A percentile compares a stretch with the other conserved stretches of the same genome.
Evolutionary conservation across 805 yeast species (phyloP).

Genomic region (Pichia rugopelliculosa): DNA sequence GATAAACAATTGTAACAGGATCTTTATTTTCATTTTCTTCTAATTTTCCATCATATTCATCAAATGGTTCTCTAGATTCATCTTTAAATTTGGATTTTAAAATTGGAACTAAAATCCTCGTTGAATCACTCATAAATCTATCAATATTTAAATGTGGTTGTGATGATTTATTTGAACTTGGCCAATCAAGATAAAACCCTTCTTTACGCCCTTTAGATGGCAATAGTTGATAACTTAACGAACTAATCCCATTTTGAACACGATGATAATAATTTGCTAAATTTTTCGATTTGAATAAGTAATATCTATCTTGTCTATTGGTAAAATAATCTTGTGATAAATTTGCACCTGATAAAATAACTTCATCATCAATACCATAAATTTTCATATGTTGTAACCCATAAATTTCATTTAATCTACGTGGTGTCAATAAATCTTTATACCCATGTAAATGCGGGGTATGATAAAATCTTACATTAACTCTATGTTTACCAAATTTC

Average conservation of each 20-base stretch:
- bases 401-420: constrained; percentile 79
- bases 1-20: constrained; percentile 65
- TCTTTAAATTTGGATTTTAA: constrained; percentile 36
- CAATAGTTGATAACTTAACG: constrained; percentile 60
- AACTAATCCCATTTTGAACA: constrained; percentile 62
- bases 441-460: constrained; percentile 80
- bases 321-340: constrained; percentile 88
- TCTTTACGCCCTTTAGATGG: constrained; percentile 31
- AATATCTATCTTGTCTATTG: constrained; percentile 90
- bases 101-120: constrained; percentile 50
- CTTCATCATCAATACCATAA: constrained; percentile 89
- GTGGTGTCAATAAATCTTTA: constrained; percentile 60
- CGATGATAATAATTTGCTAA: constrained; percentile 68
- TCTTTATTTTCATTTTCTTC: constrained; percentile 9
- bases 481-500: constrained; percentile 56
- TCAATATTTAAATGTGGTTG: constrained; percentile 57
- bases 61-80: constrained; percentile 2
- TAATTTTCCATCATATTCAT: constrained; percentile 3
- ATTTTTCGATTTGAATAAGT: constrained; percentile 49
- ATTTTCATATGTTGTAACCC: constrained; percentile 97
- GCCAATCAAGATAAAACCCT: constrained; percentile 67
- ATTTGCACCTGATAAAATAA: constrained; percentile 86
- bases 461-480: constrained; percentile 77
- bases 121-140: constrained; percentile 48
- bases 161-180: constrained; percentile 51